phyloP scores from a whole-genome alignment of 2,329 filamentous ascomycete genomes.

The Cephalotrichum gorgonifer region DNA sequence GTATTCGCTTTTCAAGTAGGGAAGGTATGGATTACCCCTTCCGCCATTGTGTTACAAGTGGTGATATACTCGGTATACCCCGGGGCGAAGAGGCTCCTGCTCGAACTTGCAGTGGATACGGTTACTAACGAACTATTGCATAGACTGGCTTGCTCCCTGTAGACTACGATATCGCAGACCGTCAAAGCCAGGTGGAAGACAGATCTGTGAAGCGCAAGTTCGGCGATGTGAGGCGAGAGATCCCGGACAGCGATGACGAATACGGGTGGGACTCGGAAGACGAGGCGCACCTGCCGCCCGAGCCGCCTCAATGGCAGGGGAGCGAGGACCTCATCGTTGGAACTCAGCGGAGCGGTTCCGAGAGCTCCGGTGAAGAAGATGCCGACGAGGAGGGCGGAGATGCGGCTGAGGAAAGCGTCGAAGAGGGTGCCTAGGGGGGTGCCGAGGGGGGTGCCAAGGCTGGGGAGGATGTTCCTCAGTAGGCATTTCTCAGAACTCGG shows the following conservation, averaged over 20 bases:
- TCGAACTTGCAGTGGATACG: constrained; percentile 8
- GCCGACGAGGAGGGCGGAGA: constrained; percentile 13
- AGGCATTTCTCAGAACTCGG: not conserved
- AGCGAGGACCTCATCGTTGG: constrained; percentile 53
- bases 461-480: not conserved
- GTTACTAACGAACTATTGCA: not conserved
- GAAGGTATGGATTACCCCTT: constrained; percentile 21
- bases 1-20: constrained; percentile 39
- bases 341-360: constrained; percentile 27
- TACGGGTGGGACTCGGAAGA: constrained; percentile 64
- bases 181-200: constrained; percentile 7
- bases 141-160: constrained; percentile 33
- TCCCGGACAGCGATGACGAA: constrained; percentile 53
- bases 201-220: constrained; percentile 49
- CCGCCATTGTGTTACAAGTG: not conserved
- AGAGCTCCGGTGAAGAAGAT: constrained; percentile 13
- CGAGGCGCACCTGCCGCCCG: constrained; percentile 47
- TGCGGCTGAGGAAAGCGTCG: constrained; percentile 11
- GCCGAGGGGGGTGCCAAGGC: no score
- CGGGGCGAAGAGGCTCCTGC: not conserved
- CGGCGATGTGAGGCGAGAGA: constrained; percentile 45
- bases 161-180: constrained; percentile 27
- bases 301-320: constrained; percentile 58
- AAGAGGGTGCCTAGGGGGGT: not conserved
- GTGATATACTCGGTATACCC: not conserved